Evolutionary conservation across 352 stramenopile genomes (phyloP).

Genomic region (Nothophytophthora sp.): DNA sequence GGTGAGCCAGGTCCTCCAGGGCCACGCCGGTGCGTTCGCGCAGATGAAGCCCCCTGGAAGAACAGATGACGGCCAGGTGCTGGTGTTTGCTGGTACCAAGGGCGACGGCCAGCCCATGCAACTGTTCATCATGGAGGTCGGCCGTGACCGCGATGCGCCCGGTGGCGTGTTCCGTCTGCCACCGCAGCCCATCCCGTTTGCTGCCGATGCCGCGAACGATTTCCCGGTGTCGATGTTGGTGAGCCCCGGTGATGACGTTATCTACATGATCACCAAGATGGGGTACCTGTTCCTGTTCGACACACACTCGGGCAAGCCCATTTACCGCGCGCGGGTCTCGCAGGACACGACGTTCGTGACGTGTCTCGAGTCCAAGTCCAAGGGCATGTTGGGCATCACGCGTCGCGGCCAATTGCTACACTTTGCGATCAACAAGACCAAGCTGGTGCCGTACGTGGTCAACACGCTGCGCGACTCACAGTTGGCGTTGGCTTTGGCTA

Average conservation of each 20-base stretch:
- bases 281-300: conserved; percentile 99
- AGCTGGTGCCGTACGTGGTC: conserved; percentile 98
- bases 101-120: conserved; percentile 77
- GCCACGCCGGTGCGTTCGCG: conserved; percentile 96
- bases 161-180: conserved; percentile 95
- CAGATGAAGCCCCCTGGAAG: conserved; percentile 95
- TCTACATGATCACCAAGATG: conserved; percentile 99
- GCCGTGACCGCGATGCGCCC: conserved; percentile 94
- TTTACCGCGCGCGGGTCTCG: conserved; percentile 98
- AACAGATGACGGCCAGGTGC: conserved; percentile 89
- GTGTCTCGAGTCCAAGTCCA: conserved; percentile 88
- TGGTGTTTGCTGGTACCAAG: conserved; percentile 87
- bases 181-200: conserved; percentile 95
- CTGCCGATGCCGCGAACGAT: conserved; percentile 95
- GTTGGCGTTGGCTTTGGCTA: conserved; percentile 96
- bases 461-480: conserved; percentile 97
- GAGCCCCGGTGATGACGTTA: conserved; percentile 91
- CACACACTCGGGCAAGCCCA: conserved; percentile 97
- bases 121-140: conserved; percentile 99
- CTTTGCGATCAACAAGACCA: conserved; percentile 97
- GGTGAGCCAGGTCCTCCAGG: conserved; percentile 98
- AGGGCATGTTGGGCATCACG: conserved; percentile 98
- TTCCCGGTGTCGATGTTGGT: conserved; percentile 99
- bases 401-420: conserved; percentile 97
- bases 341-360: conserved; percentile 99